Percentiles rank a stretch among this genome's conserved stretches.
Evolutionary conservation across 306 rosid genomes (phyloP).

Genomic region (Albizia julibrissin): DNA sequence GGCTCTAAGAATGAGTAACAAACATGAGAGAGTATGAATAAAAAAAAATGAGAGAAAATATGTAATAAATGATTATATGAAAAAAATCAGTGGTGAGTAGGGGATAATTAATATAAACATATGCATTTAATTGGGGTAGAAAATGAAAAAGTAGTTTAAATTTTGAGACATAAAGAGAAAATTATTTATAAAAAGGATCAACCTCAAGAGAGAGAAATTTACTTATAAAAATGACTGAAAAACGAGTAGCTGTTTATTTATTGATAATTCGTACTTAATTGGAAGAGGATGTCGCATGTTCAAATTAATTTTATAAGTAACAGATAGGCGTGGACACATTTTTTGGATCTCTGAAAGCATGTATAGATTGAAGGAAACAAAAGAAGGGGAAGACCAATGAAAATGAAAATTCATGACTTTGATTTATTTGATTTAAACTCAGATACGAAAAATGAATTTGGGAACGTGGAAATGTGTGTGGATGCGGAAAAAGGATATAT

Average conservation of each 20-base stretch:
- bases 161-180: too few relatives aligned
- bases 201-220: too few relatives aligned
- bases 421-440: not conserved
- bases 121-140: too few relatives aligned
- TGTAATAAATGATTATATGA: too few relatives aligned
- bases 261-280: not conserved
- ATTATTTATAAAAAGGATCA: too few relatives aligned
- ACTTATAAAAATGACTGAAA: too few relatives aligned
- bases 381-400: not conserved
- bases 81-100: too few relatives aligned
- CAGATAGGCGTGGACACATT: not conserved
- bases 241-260: not conserved
- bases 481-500: not conserved
- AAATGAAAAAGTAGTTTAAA: too few relatives aligned
- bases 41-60: too few relatives aligned
- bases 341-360: not conserved
- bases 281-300: not conserved
- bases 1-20: too few relatives aligned
- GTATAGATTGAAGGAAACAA: not conserved
- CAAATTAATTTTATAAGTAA: not conserved
- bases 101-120: too few relatives aligned
- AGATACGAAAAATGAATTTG: not conserved
- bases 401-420: not conserved
- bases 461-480: not conserved
- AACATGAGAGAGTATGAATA: too few relatives aligned